Evolutionary conservation across 2,329 filamentous ascomycete genomes (phyloP).

Genomic region (Pestalotiopsis fici): DNA sequence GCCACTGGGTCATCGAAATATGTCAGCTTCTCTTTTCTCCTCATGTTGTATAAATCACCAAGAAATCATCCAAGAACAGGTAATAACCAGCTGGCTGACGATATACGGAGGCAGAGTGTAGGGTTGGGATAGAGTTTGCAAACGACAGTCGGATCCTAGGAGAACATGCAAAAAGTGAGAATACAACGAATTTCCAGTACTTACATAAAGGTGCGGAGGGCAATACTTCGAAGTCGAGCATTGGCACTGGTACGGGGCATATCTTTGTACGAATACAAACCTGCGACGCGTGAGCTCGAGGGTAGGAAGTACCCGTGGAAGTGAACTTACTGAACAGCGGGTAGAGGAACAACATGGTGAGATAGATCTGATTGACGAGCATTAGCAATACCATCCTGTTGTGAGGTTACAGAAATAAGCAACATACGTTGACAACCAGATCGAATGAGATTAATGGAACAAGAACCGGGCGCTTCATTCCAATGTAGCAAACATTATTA

Average conservation of each 20-base stretch:
- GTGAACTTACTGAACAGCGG: constrained; percentile 52
- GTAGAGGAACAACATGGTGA: constrained; percentile 63
- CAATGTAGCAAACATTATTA: constrained; percentile 60
- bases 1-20: too few relatives aligned
- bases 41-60: too few relatives aligned
- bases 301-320: background rate
- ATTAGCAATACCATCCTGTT: background rate
- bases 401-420: background rate
- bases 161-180: too few relatives aligned
- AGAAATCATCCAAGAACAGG: too few relatives aligned
- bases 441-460: constrained; percentile 64
- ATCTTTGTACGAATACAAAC: constrained; percentile 55
- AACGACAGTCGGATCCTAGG: too few relatives aligned
- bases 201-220: constrained; percentile 61
- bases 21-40: too few relatives aligned
- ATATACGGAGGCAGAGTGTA: too few relatives aligned
- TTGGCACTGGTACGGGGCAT: constrained; percentile 41
- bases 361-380: constrained; percentile 44
- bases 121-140: too few relatives aligned
- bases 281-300: constrained; percentile 29
- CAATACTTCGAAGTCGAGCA: constrained; percentile 49
- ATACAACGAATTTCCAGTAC: too few relatives aligned
- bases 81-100: too few relatives aligned
- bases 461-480: constrained; percentile 59
- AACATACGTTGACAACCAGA: constrained; percentile 53